phyloP scores from a whole-genome alignment of 1,284 basidiomycete species.

The Lentinula novae-zelandiae region DNA sequence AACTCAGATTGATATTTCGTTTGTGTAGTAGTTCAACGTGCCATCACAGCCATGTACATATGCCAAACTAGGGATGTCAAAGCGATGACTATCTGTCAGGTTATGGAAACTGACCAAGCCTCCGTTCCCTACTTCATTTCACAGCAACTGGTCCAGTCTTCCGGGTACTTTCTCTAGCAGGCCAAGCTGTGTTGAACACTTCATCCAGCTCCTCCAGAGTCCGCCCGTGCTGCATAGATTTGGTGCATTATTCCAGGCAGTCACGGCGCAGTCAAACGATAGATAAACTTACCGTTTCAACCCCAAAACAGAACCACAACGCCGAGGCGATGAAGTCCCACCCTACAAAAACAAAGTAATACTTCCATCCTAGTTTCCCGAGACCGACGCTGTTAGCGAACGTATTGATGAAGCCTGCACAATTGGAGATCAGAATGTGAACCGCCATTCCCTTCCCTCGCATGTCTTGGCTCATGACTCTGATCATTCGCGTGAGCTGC shows the following conservation, averaged over 20 bases:
- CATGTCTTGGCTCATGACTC: constrained; percentile 27
- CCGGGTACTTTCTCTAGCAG: constrained; percentile 21
- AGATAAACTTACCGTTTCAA: constrained; percentile 21
- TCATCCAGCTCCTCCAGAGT: constrained; percentile 25
- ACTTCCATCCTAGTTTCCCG: constrained; percentile 22
- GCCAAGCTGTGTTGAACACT: constrained; percentile 25
- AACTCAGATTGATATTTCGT: constrained; percentile 38
- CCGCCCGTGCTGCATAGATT: constrained; percentile 18
- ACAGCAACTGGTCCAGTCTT: constrained; percentile 18
- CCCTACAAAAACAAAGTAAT: constrained; percentile 28
- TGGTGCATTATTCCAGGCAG: background rate
- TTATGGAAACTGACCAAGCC: background rate
- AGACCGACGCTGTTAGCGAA: constrained; percentile 26
- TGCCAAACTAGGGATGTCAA: background rate
- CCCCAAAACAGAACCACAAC: constrained; percentile 25
- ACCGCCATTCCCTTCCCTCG: constrained; percentile 28
- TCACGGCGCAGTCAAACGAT: no score
- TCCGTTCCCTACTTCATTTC: constrained; percentile 11
- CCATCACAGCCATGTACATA: background rate
- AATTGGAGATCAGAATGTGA: constrained; percentile 26
- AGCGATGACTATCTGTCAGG: background rate
- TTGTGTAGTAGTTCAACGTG: no score
- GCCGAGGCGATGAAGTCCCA: constrained; percentile 24
- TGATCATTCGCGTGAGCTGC: background rate
- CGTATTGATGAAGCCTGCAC: constrained; percentile 27